Percentiles rank a stretch among this genome's conserved stretches.
phyloP scores from a whole-genome alignment of 768 basidiomycete species.

The Pleurotus ostreatus region DNA sequence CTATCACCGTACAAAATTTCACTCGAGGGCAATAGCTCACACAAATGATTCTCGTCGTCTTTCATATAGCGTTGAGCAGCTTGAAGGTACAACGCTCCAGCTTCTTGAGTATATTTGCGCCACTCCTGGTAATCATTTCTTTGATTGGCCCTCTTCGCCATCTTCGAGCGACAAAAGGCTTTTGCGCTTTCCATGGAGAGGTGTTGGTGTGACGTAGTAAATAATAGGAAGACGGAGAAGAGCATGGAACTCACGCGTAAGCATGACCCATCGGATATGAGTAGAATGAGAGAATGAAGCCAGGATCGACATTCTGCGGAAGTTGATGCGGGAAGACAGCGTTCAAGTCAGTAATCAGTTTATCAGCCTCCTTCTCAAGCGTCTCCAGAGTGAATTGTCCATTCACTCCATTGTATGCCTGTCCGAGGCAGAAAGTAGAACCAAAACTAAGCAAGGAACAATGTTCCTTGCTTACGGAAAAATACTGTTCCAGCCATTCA shows the following conservation, averaged over 20 bases:
- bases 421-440: slow-evolving; percentile 8
- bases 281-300: slow-evolving; percentile 33
- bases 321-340: not conserved
- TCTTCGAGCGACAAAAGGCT: slow-evolving; percentile 21
- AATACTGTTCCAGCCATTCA: slow-evolving; percentile 28
- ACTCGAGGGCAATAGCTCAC: slow-evolving; percentile 8
- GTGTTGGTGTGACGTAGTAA: not conserved
- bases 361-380: slow-evolving; percentile 24
- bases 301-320: slow-evolving; percentile 17
- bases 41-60: slow-evolving; percentile 33
- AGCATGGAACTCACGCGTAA: slow-evolving; percentile 24
- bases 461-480: slow-evolving; percentile 23
- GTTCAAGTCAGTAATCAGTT: slow-evolving; percentile 23
- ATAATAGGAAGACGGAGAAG: not conserved
- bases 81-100: slow-evolving; percentile 25
- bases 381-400: slow-evolving; percentile 21
- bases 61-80: slow-evolving; percentile 26
- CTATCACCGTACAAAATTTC: no score
- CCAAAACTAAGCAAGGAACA: no score
- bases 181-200: no score
- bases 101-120: slow-evolving; percentile 14
- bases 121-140: slow-evolving; percentile 13
- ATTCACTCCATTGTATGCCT: slow-evolving; percentile 9
- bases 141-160: slow-evolving; percentile 11
- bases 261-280: slow-evolving; percentile 31